A percentile compares a stretch with the other conserved stretches of the same genome.
Evolutionary conservation across 495 filamentous ascomycete species (phyloP).

Genomic region (Umbilicaria muhlenbergii): DNA sequence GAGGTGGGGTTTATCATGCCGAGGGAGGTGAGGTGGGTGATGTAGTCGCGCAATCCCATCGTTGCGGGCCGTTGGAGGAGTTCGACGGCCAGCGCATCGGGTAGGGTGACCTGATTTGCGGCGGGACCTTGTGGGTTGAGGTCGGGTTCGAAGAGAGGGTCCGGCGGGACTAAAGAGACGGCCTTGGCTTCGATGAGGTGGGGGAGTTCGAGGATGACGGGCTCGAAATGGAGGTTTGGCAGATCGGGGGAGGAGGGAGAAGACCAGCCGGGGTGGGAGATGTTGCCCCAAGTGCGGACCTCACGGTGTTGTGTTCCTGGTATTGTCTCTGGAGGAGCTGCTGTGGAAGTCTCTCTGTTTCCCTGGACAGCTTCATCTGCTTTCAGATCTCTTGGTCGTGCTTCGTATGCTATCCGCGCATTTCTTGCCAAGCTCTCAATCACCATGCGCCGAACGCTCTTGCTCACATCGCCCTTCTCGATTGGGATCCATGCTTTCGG

Average conservation of each 20-base stretch:
- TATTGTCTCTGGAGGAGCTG: conserved; percentile 6
- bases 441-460: conserved; percentile 60
- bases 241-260: conserved; percentile 58
- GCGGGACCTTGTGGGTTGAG: conserved; percentile 17
- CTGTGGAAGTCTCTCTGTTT: background rate
- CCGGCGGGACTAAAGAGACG: conserved; percentile 59
- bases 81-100: conserved; percentile 48
- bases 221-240: conserved; percentile 62
- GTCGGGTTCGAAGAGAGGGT: conserved; percentile 26
- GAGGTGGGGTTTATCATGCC: conserved; percentile 44
- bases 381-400: conserved; percentile 42
- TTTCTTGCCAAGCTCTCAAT: conserved; percentile 53
- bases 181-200: conserved; percentile 90
- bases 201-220: conserved; percentile 73
- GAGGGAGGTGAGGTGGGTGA: conserved; percentile 50
- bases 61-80: conserved; percentile 51
- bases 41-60: conserved; percentile 72
- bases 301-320: conserved; percentile 19
- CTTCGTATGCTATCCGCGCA: conserved; percentile 66
- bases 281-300: conserved; percentile 55
- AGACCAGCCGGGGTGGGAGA: conserved; percentile 82
- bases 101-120: conserved; percentile 17
- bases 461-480: conserved; percentile 56
- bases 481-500: conserved; percentile 73
- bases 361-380: conserved; percentile 15